These are phyloP conservation scores for Cicer pinnatifidum DNA, from an alignment of 306 rosid genomes.

Conservation along the genomic window DNA sequence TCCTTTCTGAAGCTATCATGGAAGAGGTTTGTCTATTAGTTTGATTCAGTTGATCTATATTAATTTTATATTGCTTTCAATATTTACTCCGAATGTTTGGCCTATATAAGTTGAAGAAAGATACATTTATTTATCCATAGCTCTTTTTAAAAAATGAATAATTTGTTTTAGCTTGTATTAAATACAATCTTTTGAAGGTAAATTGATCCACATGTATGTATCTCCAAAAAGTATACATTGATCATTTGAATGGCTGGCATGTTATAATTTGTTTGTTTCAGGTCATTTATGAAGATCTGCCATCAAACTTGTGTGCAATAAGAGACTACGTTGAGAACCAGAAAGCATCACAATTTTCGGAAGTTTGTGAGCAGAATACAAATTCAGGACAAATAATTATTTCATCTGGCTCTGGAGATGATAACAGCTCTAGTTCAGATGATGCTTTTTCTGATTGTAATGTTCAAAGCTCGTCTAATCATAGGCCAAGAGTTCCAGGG, in stretches of 20 bases:
- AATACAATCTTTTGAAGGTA: constrained; percentile 37
- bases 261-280: constrained; percentile 36
- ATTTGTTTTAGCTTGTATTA: not conserved
- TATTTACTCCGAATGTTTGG: constrained; percentile 14
- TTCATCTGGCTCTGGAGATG: constrained; percentile 43
- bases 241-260: constrained; percentile 13
- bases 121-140: not conserved
- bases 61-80: constrained; percentile 19
- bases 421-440: constrained; percentile 41
- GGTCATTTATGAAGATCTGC: constrained; percentile 96
- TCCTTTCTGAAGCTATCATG: constrained; percentile 95
- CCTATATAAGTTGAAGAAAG: constrained; percentile 32
- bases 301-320: constrained; percentile 85
- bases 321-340: constrained; percentile 73
- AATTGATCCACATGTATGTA: constrained; percentile 13
- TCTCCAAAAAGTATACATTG: not conserved
- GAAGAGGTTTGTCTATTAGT: constrained; percentile 70
- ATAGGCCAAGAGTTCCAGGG: constrained; percentile 78
- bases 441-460: constrained; percentile 43
- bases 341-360: constrained; percentile 43
- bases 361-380: constrained; percentile 47
- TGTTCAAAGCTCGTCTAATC: constrained; percentile 50
- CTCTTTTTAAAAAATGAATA: not conserved
- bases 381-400: constrained; percentile 46
- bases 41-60: constrained; percentile 26